Evolutionary conservation across 1,284 basidiomycete genomes (phyloP).

Genomic region (Austroboletus olivaceoglutinosus): DNA sequence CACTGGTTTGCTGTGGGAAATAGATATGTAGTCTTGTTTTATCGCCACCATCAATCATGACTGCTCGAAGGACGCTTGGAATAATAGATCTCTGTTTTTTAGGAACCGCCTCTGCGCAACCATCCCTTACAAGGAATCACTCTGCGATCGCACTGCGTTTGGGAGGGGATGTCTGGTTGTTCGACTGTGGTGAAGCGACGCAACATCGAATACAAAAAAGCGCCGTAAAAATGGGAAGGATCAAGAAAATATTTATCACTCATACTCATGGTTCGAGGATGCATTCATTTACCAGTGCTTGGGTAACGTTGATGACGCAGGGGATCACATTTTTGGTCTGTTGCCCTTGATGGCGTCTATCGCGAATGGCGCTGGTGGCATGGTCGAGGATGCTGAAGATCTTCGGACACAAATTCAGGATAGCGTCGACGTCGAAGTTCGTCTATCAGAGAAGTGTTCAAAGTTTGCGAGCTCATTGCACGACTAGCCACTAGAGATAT

Average conservation of each 20-base stretch:
- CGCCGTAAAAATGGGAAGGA: constrained; percentile 70
- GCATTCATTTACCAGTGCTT: neutral
- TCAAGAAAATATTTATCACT: constrained; percentile 88
- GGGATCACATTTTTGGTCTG: constrained; percentile 85
- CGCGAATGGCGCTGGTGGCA: constrained; percentile 69
- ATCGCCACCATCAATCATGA: constrained; percentile 8
- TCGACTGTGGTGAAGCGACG: constrained; percentile 91
- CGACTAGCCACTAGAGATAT: constrained; percentile 72
- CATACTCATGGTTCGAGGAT: constrained; percentile 90
- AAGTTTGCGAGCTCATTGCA: constrained; percentile 4
- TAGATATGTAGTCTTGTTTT: neutral
- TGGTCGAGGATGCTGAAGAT: constrained; percentile 58
- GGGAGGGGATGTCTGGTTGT: constrained; percentile 72
- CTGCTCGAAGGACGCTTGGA: constrained; percentile 29
- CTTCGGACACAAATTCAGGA: constrained; percentile 41
- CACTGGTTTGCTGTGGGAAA: too few species aligned
- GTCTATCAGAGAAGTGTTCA: constrained; percentile 1
- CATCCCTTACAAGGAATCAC: constrained; percentile 72
- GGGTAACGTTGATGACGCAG: constrained; percentile 38
- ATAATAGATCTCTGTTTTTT: constrained; percentile 65
- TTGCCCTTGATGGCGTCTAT: constrained; percentile 68
- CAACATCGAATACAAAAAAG: constrained; percentile 78
- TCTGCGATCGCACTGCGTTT: constrained; percentile 66
- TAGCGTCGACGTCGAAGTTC: constrained; percentile 31
- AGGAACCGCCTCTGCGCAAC: constrained; percentile 75